phyloP scores from a whole-genome alignment of 73 alveolate genomes.

The Breviolum minutum region DNA sequence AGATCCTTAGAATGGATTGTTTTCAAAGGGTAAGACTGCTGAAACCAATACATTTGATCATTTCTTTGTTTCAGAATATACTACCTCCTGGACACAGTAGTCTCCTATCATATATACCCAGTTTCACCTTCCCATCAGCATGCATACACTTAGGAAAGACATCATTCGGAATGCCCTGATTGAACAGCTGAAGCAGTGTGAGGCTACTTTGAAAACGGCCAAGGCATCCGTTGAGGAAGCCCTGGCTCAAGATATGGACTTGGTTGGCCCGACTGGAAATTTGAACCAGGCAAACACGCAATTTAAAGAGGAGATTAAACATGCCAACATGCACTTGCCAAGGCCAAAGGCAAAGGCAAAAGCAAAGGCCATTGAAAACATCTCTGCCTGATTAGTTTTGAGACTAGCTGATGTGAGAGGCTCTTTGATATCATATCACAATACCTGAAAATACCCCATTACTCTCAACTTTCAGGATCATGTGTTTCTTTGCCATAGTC shows the following conservation, averaged over 20 bases:
- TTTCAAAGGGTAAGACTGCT: too few species aligned
- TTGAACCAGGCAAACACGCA: background rate
- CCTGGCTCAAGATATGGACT: background rate
- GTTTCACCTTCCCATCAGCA: background rate
- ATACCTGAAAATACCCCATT: background rate
- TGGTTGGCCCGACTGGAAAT: background rate
- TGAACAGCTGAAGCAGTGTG: background rate
- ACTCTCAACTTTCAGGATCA: background rate
- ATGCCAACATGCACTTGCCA: constrained; percentile 19
- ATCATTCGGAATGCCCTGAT: constrained; percentile 9
- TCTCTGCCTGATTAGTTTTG: background rate
- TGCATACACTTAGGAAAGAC: background rate
- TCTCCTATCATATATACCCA: too few species aligned
- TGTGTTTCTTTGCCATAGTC: background rate
- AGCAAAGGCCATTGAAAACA: background rate
- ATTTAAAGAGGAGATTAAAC: background rate
- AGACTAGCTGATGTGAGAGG: background rate
- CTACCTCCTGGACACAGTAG: too few species aligned
- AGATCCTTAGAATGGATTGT: too few species aligned
- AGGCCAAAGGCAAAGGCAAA: constrained; percentile 19
- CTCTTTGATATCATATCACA: background rate
- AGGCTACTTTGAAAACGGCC: background rate
- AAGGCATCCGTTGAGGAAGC: background rate
- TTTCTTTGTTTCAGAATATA: too few species aligned
- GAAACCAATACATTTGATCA: too few species aligned